Percentiles rank a stretch among this genome's conserved stretches.
Evolutionary conservation across 2,329 filamentous ascomycete genomes (phyloP).

Genomic region (Pestalotiopsis fici): DNA sequence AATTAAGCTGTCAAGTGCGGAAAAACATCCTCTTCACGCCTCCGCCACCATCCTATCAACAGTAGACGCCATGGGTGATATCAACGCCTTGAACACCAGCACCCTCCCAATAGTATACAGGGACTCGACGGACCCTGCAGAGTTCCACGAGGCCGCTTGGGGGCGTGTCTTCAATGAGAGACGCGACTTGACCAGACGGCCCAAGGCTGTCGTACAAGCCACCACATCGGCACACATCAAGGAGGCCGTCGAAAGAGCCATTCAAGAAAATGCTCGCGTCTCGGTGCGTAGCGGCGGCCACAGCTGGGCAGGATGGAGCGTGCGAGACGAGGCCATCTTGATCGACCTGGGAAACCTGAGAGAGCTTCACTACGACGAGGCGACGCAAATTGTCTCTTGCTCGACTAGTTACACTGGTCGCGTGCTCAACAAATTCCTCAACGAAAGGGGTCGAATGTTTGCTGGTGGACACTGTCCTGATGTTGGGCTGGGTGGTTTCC

Average conservation of each 20-base stretch:
- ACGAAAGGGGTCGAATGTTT: conserved; percentile 44
- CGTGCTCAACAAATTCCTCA: conserved; percentile 40
- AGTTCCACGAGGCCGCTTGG: conserved; percentile 27
- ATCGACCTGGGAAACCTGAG: conserved; percentile 34
- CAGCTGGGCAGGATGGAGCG: conserved; percentile 49
- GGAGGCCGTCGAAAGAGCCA: conserved; percentile 39
- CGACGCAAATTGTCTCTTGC: conserved; percentile 37
- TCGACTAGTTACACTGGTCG: conserved; percentile 50
- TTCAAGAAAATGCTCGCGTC: conserved; percentile 34
- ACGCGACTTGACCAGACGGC: conserved; percentile 31
- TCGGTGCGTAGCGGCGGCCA: conserved; percentile 51
- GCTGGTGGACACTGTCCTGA: conserved; percentile 57
- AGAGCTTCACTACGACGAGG: conserved; percentile 38
- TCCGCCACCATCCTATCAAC: not conserved
- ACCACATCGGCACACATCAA: conserved; percentile 35
- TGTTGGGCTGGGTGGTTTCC: conserved; percentile 56
- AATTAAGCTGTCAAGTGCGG: not conserved
- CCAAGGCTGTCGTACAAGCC: conserved; percentile 42
- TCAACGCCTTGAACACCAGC: not conserved
- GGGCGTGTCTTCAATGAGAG: conserved; percentile 46
- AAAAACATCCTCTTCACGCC: not conserved
- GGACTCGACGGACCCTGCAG: conserved; percentile 19
- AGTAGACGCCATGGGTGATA: not conserved
- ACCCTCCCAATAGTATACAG: conserved; percentile 22
- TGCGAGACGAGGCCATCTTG: conserved; percentile 45